These are phyloP conservation scores for Blastosporella zonata DNA, from an alignment of 1,284 basidiomycete species.

Conservation along the genomic window DNA sequence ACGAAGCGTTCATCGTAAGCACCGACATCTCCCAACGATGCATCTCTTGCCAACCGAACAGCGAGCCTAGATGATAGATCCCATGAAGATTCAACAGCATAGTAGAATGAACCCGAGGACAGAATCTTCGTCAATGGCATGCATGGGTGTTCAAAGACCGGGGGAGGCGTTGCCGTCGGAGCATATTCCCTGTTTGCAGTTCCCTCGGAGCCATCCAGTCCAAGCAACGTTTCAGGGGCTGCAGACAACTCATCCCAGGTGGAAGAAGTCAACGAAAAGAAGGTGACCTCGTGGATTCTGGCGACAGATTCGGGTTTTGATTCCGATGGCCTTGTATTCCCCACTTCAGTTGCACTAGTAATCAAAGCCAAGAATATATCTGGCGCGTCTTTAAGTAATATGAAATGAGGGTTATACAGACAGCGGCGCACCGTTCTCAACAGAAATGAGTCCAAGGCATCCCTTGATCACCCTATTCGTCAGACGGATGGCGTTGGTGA, in stretches of 20 bases:
- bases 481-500: conserved; percentile 57
- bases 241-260: conserved; percentile 66
- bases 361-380: conserved; percentile 81
- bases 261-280: conserved; percentile 70
- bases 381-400: conserved; percentile 28
- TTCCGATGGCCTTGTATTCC: conserved; percentile 69
- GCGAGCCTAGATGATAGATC: conserved; percentile 85
- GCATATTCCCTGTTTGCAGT: conserved; percentile 48
- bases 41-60: conserved; percentile 57
- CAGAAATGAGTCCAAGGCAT: conserved; percentile 74
- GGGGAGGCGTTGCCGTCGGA: conserved; percentile 38
- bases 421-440: conserved; percentile 55
- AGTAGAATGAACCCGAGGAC: conserved; percentile 92
- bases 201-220: conserved; percentile 50
- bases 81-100: conserved; percentile 78
- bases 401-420: not conserved
- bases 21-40: conserved; percentile 51
- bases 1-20: conserved; percentile 80
- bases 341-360: conserved; percentile 72
- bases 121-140: conserved; percentile 88
- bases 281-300: conserved; percentile 75
- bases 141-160: conserved; percentile 86
- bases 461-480: conserved; percentile 73
- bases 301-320: conserved; percentile 59
- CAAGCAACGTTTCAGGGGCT: conserved; percentile 46